Evolutionary conservation across 371 early-diverging fungal species (phyloP).

Genomic region (Rhizopus delemar): DNA sequence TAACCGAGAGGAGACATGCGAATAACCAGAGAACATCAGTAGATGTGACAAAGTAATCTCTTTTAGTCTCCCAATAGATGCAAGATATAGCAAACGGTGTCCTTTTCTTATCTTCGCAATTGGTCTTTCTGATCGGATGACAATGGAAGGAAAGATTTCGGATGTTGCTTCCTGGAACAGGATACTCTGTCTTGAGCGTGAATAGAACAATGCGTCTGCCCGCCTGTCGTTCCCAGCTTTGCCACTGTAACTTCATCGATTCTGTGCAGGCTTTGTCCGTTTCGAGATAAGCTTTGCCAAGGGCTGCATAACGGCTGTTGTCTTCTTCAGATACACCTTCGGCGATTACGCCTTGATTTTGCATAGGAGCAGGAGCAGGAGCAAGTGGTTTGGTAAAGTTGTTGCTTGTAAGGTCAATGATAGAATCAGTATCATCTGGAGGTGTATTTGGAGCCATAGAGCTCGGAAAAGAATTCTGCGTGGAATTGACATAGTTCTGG

Average conservation of each 20-base stretch:
- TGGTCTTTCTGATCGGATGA: neutral
- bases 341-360: no score
- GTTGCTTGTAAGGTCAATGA: no score
- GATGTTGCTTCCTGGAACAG: neutral
- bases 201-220: neutral
- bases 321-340: no score
- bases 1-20: constrained; percentile 65
- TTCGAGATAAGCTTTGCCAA: neutral
- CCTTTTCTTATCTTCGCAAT: neutral
- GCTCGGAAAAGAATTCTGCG: no score
- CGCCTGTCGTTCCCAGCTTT: neutral
- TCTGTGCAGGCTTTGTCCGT: neutral
- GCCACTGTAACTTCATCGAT: neutral
- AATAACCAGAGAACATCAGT: constrained; percentile 74
- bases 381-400: no score
- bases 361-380: no score
- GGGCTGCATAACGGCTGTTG: neutral
- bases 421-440: no score
- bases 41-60: constrained; percentile 73
- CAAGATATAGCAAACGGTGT: constrained; percentile 63
- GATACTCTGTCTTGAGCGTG: neutral
- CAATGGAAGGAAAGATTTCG: neutral
- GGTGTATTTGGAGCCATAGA: no score
- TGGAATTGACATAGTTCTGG: no score
- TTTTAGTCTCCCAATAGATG: constrained; percentile 72